Base-by-base conservation (phyloP, 208 protist species). In the Crithidia fasciculata region DNA sequence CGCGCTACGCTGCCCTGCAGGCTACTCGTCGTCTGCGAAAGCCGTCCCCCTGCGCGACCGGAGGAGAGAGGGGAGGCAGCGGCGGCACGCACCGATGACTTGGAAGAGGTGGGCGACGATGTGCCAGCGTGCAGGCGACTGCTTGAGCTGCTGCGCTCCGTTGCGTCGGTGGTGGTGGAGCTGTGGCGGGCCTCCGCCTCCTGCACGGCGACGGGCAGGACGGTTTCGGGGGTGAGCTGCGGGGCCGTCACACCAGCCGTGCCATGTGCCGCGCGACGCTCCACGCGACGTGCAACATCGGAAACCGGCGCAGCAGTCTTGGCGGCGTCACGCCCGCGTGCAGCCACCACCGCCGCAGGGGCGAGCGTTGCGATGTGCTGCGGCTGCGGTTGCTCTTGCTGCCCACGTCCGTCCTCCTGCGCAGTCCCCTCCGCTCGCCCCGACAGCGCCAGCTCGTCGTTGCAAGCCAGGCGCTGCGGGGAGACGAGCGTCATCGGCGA, bases 101-200 rank as follows among this genome's bases (percentile, higher is more conserved):
- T 69, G 5, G 64, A 69, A 28, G 64, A 69, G 8, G 49, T 49
- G 15, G 64, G 52, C 16, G 64, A 69, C 40, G 64, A n/a, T 28
- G 40, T 40, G 5, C 52, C 18, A 3, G 49, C 49, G 5, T 58
- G 65, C 41, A 10, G 65, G 54, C 65, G 65, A 19, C 65, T 73
- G 61, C 58, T 73, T 2, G 74, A 79, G 61, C 67, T 72, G 60
- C 74, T 79, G 8, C 57, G 74, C 61, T 69, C 69, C 52, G 65
- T 70, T 37, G 65, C 61, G 44, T 41, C 50, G 8, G 74, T 79
- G 12, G 65, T 60, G 44, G 67, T 79, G 43, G 74, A 79, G 61
- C 60, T 73, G 74, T 47, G 41, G 53, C 59, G 39, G 16, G 13
- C 66, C 53, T 67, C 72, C 37, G 65, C 72, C 57, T 79, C 74